Evolutionary conservation across 495 filamentous ascomycete species (phyloP).

Genomic region (Rhizodiscina lignyota): DNA sequence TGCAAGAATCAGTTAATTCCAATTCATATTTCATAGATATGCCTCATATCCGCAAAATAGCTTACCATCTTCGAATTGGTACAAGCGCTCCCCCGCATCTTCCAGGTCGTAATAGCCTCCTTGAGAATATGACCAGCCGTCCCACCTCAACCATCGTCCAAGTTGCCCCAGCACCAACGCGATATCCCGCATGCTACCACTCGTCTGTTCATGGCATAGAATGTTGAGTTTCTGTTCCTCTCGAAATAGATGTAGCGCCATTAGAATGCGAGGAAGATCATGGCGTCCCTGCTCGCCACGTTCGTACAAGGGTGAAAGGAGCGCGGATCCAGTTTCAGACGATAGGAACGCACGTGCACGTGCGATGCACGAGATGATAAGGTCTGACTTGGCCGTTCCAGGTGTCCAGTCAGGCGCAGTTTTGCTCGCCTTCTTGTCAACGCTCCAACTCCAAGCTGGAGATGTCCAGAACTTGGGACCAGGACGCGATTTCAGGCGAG

Average conservation of each 20-base stretch:
- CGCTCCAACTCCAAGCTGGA: background rate
- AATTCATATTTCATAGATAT: too few species aligned
- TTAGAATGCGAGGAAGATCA: slow-evolving; percentile 48
- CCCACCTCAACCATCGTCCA: slow-evolving; percentile 71
- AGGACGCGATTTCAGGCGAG: too few species aligned
- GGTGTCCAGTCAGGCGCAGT: too few species aligned
- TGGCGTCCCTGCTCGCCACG: too few species aligned
- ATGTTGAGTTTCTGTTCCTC: slow-evolving; percentile 81
- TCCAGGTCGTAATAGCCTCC: slow-evolving; percentile 54
- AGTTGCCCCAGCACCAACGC: slow-evolving; percentile 63
- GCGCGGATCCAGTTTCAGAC: too few species aligned
- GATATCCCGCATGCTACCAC: slow-evolving; percentile 35
- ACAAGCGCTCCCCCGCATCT: slow-evolving; percentile 40
- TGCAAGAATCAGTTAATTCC: too few species aligned
- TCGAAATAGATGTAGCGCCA: slow-evolving; percentile 65
- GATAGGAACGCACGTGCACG: too few species aligned
- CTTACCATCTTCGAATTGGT: slow-evolving; percentile 41
- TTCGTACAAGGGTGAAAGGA: too few species aligned
- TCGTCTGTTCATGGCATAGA: slow-evolving; percentile 36
- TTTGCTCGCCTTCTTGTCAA: too few species aligned
- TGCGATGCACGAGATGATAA: too few species aligned
- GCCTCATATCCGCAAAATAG: too few species aligned
- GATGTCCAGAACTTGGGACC: background rate
- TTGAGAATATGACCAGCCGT: slow-evolving; percentile 40
- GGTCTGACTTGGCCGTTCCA: too few species aligned